Conservation (phyloP, 345 rosid genomes). For the Geranium brycei region DNA sequence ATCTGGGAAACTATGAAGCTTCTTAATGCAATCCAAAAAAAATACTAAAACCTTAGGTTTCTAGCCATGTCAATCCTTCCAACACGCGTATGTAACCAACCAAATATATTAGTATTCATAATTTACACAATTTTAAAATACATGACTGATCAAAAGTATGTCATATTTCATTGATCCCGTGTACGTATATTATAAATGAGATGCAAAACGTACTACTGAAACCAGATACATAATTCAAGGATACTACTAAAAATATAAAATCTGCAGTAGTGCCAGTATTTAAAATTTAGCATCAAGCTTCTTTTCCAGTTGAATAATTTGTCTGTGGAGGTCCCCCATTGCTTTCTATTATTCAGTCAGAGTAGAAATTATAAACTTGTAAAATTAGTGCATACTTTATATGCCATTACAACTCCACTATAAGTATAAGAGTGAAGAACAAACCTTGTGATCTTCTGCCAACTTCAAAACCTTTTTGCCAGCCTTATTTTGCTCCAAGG, state of each 20-base stretch:
- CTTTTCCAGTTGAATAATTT: slow-evolving; percentile 39
- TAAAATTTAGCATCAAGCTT: slow-evolving; percentile 40
- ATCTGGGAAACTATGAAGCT: neutral
- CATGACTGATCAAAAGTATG: no score
- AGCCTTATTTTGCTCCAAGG: slow-evolving; percentile 60
- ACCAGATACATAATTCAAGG: no score
- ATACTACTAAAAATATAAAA: no score
- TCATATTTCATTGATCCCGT: no score
- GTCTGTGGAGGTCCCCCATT: slow-evolving; percentile 38
- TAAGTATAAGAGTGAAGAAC: neutral
- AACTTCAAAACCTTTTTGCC: slow-evolving; percentile 37
- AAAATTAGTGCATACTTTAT: neutral
- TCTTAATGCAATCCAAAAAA: neutral
- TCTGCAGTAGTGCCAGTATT: no score
- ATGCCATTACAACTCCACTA: neutral
- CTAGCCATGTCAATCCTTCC: no score
- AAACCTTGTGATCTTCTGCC: slow-evolving; percentile 62
- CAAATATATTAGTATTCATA: no score
- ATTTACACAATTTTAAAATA: no score
- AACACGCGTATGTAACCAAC: no score
- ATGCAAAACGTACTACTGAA: no score
- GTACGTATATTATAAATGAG: no score
- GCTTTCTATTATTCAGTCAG: slow-evolving; percentile 36
- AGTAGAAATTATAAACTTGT: neutral
- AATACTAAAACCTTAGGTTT: no score